A percentile compares a stretch with the other conserved stretches of the same genome.
Conservation (phyloP, 257 asterid species). For the Jacaranda mimosifolia region DNA sequence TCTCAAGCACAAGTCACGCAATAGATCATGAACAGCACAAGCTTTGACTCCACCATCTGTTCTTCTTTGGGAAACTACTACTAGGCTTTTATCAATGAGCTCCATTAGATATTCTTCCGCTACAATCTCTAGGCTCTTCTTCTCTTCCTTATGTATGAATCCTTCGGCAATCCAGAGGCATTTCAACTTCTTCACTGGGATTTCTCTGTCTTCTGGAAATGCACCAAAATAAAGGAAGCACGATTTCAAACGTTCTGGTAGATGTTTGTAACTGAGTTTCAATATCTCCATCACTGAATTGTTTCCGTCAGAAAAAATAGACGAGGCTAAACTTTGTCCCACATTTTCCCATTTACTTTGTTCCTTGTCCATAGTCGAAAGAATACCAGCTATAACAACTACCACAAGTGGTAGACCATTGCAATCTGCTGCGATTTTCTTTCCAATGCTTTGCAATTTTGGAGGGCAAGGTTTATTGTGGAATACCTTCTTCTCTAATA, state of each 20-base stretch:
- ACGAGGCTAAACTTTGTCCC: background rate
- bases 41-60: too few species aligned
- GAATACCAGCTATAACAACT: background rate
- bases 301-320: background rate
- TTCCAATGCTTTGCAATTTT: conserved; percentile 18
- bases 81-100: too few species aligned
- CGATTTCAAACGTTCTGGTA: background rate
- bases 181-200: background rate
- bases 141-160: too few species aligned
- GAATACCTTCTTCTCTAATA: conserved; percentile 35
- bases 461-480: background rate
- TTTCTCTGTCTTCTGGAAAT: too few species aligned
- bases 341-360: background rate
- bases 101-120: too few species aligned
- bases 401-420: background rate
- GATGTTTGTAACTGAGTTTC: background rate
- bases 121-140: too few species aligned
- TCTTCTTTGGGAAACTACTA: too few species aligned
- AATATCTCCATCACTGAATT: too few species aligned
- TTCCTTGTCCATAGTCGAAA: background rate
- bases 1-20: conserved; percentile 28
- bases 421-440: conserved; percentile 25
- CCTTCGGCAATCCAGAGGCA: too few species aligned
- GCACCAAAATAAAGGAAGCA: too few species aligned
- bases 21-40: too few species aligned